Evolutionary conservation across 805 yeast genomes (phyloP).

Genomic region (Saturnispora halmiae): DNA sequence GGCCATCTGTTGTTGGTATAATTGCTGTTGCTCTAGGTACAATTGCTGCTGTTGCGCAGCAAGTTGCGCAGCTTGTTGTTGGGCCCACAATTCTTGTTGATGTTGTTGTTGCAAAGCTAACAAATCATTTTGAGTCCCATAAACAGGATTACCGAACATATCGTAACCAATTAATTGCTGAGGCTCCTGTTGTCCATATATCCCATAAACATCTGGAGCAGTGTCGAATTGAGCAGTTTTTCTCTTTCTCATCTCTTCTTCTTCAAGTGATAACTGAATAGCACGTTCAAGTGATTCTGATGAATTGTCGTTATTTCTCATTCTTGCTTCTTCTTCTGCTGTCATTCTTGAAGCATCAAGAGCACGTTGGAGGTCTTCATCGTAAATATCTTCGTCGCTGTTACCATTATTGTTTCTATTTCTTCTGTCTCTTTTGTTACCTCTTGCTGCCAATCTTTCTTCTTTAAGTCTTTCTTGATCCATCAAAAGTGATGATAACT

Average conservation of each 20-base stretch:
- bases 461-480: conserved; percentile 74
- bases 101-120: conserved; percentile 32
- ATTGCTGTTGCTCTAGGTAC: conserved; percentile 15
- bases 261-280: conserved; percentile 62
- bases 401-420: conserved; percentile 19
- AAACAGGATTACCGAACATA: conserved; percentile 61
- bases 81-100: conserved; percentile 16
- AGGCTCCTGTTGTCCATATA: conserved; percentile 19
- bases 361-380: conserved; percentile 71
- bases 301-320: conserved; percentile 38
- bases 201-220: conserved; percentile 24
- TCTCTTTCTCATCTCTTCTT: conserved; percentile 54
- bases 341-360: conserved; percentile 71
- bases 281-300: conserved; percentile 65
- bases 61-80: conserved; percentile 18
- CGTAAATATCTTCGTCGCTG: conserved; percentile 41
- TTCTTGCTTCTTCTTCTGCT: conserved; percentile 72
- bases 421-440: conserved; percentile 23
- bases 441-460: conserved; percentile 45
- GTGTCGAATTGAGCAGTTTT: conserved; percentile 43
- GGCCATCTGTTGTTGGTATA: conserved; percentile 18
- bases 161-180: conserved; percentile 37
- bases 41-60: conserved; percentile 19
- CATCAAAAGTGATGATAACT: conserved; percentile 64
- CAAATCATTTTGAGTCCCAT: conserved; percentile 38